These are phyloP conservation scores for Yamadazyma sp. DNA, from an alignment of 1,139 yeast genomes.

Conservation along the genomic window DNA sequence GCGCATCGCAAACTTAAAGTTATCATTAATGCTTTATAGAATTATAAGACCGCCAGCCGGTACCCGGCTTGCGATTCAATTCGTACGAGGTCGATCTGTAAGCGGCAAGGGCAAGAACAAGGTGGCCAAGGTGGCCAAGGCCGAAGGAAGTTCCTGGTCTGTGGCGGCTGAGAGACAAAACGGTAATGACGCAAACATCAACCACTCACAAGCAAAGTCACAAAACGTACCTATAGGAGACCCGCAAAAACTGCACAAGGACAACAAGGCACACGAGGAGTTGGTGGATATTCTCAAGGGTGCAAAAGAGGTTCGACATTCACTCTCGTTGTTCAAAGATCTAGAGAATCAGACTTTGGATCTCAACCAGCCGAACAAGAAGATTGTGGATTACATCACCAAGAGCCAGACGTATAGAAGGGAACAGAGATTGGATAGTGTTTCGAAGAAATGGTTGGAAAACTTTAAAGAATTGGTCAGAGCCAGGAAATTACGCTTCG, in stretches of 20 bases:
- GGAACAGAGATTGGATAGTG: constrained; percentile 17
- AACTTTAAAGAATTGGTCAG: not conserved
- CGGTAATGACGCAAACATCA: no score
- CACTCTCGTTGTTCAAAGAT: constrained; percentile 9
- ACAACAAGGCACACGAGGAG: not conserved
- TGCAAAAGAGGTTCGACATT: not conserved
- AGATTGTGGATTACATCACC: constrained; percentile 17
- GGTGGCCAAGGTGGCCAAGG: no score
- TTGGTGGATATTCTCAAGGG: not conserved
- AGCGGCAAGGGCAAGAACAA: no score
- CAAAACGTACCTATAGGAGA: no score
- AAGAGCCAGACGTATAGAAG: constrained; percentile 17
- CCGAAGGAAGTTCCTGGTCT: no score
- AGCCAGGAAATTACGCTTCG: not conserved
- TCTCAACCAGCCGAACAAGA: constrained; percentile 10
- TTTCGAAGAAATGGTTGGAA: constrained; percentile 21
- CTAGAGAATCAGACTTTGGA: constrained; percentile 15
- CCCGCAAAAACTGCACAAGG: not conserved
- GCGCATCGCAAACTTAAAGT: constrained; percentile 2
- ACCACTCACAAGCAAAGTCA: no score
- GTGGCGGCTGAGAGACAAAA: no score
- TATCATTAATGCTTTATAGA: not conserved
- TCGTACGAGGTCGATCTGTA: not conserved
- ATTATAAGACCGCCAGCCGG: not conserved
- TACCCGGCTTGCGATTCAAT: not conserved